These are phyloP conservation scores for Akanthomyces dipterigenus DNA, from an alignment of 2,329 filamentous ascomycete genomes.

Conservation along the genomic window DNA sequence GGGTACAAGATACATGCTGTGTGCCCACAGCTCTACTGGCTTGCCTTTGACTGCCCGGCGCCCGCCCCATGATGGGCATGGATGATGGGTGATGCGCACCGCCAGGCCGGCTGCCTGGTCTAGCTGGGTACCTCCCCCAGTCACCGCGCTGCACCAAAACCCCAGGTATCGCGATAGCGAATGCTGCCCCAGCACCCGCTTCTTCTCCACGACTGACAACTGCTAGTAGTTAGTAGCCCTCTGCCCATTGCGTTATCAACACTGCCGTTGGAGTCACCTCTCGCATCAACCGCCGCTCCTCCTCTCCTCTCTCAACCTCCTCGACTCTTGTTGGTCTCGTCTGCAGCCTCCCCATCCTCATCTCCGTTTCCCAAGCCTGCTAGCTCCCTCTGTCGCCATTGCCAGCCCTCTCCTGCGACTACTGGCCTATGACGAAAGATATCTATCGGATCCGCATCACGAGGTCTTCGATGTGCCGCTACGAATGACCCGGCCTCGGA, in stretches of 20 bases:
- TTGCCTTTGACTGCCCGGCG: too few species aligned
- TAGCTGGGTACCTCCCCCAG: background rate
- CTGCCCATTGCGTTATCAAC: constrained; percentile 13
- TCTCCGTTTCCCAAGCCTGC: background rate
- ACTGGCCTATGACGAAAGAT: constrained; percentile 10
- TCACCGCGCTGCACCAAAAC: background rate
- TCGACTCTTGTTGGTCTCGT: background rate
- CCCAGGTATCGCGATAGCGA: constrained; percentile 1
- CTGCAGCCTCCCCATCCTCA: background rate
- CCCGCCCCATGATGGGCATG: background rate
- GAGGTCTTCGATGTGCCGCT: constrained; percentile 8
- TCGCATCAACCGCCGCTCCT: constrained; percentile 7
- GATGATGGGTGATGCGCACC: background rate
- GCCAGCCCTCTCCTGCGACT: background rate
- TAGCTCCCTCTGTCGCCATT: background rate
- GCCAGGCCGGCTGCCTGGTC: background rate
- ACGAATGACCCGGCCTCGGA: constrained; percentile 13
- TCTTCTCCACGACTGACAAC: constrained; percentile 6
- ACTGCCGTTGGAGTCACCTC: constrained; percentile 10
- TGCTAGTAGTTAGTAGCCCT: background rate
- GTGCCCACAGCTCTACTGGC: too few species aligned
- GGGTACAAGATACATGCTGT: constrained; percentile 3
- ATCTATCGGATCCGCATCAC: constrained; percentile 10
- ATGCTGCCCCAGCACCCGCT: background rate
- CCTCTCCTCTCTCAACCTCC: background rate